Evolutionary conservation across 2,329 filamentous ascomycete species (phyloP).

Genomic region (Neonectria neomacrospora): DNA sequence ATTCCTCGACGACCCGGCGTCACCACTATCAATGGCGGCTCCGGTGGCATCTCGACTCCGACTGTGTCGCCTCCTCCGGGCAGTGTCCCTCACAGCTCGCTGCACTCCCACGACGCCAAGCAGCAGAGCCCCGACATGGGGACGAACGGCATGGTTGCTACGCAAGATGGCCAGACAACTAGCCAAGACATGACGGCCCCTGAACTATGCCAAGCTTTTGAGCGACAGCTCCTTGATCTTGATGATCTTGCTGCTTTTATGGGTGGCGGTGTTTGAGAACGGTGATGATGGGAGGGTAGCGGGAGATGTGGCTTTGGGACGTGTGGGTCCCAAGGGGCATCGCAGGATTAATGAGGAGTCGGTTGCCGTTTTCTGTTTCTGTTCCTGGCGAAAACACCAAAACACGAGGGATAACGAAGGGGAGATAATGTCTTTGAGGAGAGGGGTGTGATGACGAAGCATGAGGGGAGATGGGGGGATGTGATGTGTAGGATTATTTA

Average conservation of each 20-base stretch:
- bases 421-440: conserved; percentile 22
- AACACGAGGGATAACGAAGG: conserved; percentile 1
- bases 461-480: conserved; percentile 13
- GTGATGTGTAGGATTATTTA: conserved; percentile 38
- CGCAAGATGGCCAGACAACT: conserved; percentile 49
- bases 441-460: conserved; percentile 23
- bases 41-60: conserved; percentile 60
- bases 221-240: conserved; percentile 68
- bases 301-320: neutral
- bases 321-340: neutral
- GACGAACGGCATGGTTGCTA: conserved; percentile 47
- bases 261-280: conserved; percentile 65
- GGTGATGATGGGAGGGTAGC: neutral
- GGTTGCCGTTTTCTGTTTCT: conserved; percentile 15
- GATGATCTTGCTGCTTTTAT: conserved; percentile 72
- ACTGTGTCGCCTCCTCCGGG: conserved; percentile 57
- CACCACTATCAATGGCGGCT: conserved; percentile 69
- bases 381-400: conserved; percentile 4
- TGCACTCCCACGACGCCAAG: conserved; percentile 50
- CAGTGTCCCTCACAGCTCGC: conserved; percentile 37
- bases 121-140: conserved; percentile 49
- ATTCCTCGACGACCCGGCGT: conserved; percentile 63
- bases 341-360: conserved; percentile 23
- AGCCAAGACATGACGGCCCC: conserved; percentile 67
- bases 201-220: conserved; percentile 68